phyloP scores from a whole-genome alignment of 1,284 basidiomycete genomes.

The Malassezia equina region DNA sequence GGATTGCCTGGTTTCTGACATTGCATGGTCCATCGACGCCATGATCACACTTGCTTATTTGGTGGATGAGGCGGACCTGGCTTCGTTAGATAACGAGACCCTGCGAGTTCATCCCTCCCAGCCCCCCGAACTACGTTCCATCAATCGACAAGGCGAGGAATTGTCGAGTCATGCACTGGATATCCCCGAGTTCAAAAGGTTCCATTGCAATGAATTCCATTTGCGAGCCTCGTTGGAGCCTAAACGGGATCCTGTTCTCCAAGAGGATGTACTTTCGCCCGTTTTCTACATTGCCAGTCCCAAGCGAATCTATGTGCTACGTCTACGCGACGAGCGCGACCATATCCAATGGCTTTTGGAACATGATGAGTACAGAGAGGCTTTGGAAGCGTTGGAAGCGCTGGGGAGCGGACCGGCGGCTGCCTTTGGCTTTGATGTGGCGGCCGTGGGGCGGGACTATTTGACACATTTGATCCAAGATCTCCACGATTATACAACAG shows the following conservation, averaged over 20 bases:
- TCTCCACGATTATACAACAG: conserved; percentile 66
- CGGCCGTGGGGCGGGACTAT: conserved; percentile 46
- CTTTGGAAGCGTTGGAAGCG: conserved; percentile 70
- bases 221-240: conserved; percentile 51
- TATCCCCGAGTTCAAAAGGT: conserved; percentile 67
- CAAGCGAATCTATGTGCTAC: conserved; percentile 71
- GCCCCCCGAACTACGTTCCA: conserved; percentile 83
- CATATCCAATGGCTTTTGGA: conserved; percentile 90
- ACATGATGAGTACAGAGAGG: conserved; percentile 73
- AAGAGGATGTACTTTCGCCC: neutral
- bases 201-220: conserved; percentile 85
- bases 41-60: conserved; percentile 72
- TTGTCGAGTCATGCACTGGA: conserved; percentile 73
- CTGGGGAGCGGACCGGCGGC: conserved; percentile 48
- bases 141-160: conserved; percentile 80
- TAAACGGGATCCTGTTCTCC: neutral
- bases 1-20: conserved; percentile 88
- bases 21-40: conserved; percentile 60
- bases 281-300: conserved; percentile 74
- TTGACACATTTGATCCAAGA: conserved; percentile 35
- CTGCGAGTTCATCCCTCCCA: conserved; percentile 66
- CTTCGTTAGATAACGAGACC: conserved; percentile 15
- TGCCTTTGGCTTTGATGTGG: conserved; percentile 54
- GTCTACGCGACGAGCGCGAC: conserved; percentile 74
- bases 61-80: conserved; percentile 46